phyloP scores from a whole-genome alignment of 192 early-diverging fungal species.

The Entomortierella lignicola region DNA sequence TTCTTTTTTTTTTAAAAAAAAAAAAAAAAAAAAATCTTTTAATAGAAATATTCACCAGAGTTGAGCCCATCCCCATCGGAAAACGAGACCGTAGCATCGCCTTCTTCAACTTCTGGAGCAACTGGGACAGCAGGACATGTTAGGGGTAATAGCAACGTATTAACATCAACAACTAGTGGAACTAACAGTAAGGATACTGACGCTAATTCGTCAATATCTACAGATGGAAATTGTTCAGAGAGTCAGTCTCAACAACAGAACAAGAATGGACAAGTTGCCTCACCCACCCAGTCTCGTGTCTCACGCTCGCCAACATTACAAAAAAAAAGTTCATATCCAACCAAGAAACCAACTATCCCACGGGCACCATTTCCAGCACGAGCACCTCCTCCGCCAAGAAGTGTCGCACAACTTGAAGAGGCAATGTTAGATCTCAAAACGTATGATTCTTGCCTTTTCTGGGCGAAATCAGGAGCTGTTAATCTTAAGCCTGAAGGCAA shows the following conservation, averaged over 20 bases:
- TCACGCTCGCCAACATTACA: background rate
- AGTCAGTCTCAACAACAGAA: background rate
- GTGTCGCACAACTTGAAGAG: constrained; percentile 46
- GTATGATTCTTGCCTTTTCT: constrained; percentile 48
- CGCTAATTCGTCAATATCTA: background rate
- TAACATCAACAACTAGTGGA: no score
- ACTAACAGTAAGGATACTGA: no score
- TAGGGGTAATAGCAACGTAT: background rate
- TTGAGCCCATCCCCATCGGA: constrained; percentile 38
- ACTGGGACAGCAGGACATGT: background rate
- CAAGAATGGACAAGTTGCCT: background rate
- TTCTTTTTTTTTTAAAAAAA: no score
- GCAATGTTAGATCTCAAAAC: constrained; percentile 43
- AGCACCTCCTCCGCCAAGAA: constrained; percentile 28
- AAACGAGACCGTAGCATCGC: background rate
- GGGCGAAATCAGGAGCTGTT: constrained; percentile 44
- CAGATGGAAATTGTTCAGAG: no score
- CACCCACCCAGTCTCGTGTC: background rate
- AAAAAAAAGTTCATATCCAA: background rate
- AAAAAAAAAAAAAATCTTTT: background rate
- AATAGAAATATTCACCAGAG: constrained; percentile 53
- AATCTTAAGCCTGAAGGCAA: constrained; percentile 52
- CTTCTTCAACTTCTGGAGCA: background rate
- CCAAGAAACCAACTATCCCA: constrained; percentile 8
- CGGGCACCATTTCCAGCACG: constrained; percentile 31